Base-by-base conservation (phyloP, 768 basidiomycete genomes). In the Termitomyces sp. region DNA sequence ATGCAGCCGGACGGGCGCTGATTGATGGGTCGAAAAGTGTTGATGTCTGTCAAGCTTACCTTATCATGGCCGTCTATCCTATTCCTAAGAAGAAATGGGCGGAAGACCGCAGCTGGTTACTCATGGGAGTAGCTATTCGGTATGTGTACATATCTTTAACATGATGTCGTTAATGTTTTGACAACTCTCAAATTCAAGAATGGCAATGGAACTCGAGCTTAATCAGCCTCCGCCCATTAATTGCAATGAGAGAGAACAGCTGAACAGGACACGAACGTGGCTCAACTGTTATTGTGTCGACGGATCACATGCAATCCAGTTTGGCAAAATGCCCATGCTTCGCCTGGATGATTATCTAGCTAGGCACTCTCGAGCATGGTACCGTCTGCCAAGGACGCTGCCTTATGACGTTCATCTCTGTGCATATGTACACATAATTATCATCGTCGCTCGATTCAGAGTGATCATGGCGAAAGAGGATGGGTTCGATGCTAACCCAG, bases 1-100 rank as follows among this genome's bases (percentile, higher is more conserved):
- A 84, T 53, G 76, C 81, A 20, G 86, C 86, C 5, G 83, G 81
- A 13, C 77, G 78, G 56, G 77, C 83, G 2, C 74, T 87, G 52
- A 76, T 84, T 13, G 82, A 86, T 57, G 84, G 84, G 5, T 75
- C 77, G 61, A 81, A 81, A 66, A 85, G 81, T 58, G 79, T 91
- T n/a, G 90, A 92, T 65, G 82, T 87, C 57, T 86, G 85, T 57
- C 90, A 92, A 66, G 89, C 90, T 20, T 91, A 87, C 65, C 70
- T 90, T 18, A 69, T 92, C 31, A 75, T 87, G 72, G 79, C 82
- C 36, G 79, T 82, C 8, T 87, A 87, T 68, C 79, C 82, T 20
- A 72, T 80, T 8, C 84, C 86, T 0, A 81, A 81, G 59, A 80
- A 80, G 58, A 80, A 78, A 55, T 89, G 83, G 79, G 81, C 82